Evolutionary conservation across 768 basidiomycete genomes (phyloP).

Genomic region (Xerocomellus dryophilus): DNA sequence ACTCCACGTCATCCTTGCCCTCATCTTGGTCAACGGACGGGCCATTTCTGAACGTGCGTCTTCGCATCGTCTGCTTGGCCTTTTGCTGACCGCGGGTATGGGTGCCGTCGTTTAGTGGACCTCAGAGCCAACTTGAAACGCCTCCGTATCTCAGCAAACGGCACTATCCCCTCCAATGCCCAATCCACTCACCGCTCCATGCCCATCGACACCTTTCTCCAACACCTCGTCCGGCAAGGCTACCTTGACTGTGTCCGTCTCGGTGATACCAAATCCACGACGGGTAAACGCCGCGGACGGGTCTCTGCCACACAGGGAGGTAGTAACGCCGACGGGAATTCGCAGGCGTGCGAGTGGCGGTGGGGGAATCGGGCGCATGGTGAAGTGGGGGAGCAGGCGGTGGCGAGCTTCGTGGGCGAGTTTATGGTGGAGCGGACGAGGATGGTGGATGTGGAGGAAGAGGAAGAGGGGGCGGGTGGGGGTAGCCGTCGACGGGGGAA

Average conservation of each 20-base stretch:
- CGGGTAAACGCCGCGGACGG: constrained; percentile 56
- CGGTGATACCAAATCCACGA: constrained; percentile 46
- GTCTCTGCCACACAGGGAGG: constrained; percentile 39
- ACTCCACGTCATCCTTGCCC: constrained; percentile 74
- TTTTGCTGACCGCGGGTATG: not conserved
- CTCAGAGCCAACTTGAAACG: constrained; percentile 67
- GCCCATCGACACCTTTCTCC: constrained; percentile 65
- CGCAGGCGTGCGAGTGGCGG: constrained; percentile 62
- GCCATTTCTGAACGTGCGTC: constrained; percentile 66
- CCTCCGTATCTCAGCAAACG: constrained; percentile 55
- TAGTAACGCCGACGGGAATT: constrained; percentile 7
- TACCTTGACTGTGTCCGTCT: constrained; percentile 70
- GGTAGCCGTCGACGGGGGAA: constrained; percentile 12
- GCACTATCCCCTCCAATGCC: constrained; percentile 48
- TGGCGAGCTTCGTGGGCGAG: constrained; percentile 74
- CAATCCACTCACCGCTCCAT: constrained; percentile 49
- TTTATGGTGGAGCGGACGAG: constrained; percentile 53
- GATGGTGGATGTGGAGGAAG: constrained; percentile 18
- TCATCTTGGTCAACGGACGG: constrained; percentile 80
- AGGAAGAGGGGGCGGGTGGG: constrained; percentile 9
- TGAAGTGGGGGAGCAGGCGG: constrained; percentile 77
- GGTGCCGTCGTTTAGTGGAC: constrained; percentile 49
- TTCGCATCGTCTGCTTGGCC: not conserved
- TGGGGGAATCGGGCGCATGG: constrained; percentile 82
- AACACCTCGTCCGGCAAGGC: constrained; percentile 59